These are phyloP conservation scores for Paraleonurus japonicus DNA, from an alignment of 257 asterid species.

Conservation along the genomic window DNA sequence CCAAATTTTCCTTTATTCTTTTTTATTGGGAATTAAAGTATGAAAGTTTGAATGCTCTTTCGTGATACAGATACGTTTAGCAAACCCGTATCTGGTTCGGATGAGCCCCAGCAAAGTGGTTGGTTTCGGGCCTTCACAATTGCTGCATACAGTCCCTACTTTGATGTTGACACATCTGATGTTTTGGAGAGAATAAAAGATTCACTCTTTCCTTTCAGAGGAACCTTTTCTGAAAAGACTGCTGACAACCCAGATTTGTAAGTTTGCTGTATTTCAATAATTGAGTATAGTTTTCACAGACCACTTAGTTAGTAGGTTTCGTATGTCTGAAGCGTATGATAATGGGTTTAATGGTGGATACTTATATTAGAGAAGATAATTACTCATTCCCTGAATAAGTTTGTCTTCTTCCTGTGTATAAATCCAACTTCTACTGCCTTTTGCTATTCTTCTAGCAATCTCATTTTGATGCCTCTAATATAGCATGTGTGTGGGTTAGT, in stretches of 20 bases:
- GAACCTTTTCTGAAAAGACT: constrained; percentile 87
- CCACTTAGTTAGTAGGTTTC: background rate
- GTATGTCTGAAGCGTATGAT: background rate
- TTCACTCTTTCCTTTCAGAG: constrained; percentile 85
- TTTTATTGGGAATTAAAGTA: background rate
- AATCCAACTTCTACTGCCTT: background rate
- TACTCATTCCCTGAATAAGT: background rate
- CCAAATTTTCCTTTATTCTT: background rate
- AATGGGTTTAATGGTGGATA: background rate
- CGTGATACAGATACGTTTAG: constrained; percentile 72
- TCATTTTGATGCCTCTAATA: background rate
- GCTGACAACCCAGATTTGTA: constrained; percentile 85
- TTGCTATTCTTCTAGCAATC: background rate
- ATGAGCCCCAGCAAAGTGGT: constrained; percentile 73
- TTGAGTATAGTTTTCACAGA: background rate
- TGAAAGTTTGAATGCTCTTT: constrained; percentile 2
- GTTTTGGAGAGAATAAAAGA: constrained; percentile 87
- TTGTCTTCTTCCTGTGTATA: background rate
- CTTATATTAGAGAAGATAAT: background rate
- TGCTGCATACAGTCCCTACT: constrained; percentile 92
- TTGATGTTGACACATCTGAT: constrained; percentile 96
- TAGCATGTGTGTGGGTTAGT: background rate
- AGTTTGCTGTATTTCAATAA: constrained; percentile 28
- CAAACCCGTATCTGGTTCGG: constrained; percentile 73
- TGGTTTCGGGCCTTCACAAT: constrained; percentile 84